Conservation (phyloP, 352 stramenopile genomes). For the Phytophthora melonis region DNA sequence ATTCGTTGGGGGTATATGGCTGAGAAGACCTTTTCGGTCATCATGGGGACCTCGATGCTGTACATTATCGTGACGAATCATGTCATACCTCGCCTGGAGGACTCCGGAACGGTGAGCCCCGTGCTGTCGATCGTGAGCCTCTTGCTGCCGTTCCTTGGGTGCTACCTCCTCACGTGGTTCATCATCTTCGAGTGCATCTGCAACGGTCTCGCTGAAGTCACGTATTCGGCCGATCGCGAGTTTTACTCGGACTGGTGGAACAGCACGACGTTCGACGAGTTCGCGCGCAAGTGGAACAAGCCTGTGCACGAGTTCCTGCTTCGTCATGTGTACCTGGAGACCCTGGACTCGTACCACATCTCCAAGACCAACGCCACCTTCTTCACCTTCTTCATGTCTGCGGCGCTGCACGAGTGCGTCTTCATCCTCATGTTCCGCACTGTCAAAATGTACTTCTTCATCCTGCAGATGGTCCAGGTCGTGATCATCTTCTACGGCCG, state of each 20-base stretch:
- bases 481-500: constrained; percentile 90
- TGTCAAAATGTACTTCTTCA: constrained; percentile 93
- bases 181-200: constrained; percentile 97
- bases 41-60: constrained; percentile 83
- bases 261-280: constrained; percentile 92
- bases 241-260: constrained; percentile 99
- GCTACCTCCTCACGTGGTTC: constrained; percentile 97
- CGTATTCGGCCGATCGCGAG: constrained; percentile 88
- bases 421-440: constrained; percentile 96
- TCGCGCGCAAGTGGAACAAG: constrained; percentile 97
- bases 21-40: constrained; percentile 82
- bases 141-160: constrained; percentile 93
- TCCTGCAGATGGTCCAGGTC: constrained; percentile 96
- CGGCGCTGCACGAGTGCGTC: constrained; percentile 95
- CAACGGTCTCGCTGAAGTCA: constrained; percentile 96
- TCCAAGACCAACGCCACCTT: constrained; percentile 82
- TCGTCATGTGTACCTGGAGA: constrained; percentile 87
- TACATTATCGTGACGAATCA: constrained; percentile 93
- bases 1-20: constrained; percentile 90
- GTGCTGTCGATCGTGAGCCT: constrained; percentile 82
- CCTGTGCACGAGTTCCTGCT: constrained; percentile 96
- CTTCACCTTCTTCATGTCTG: constrained; percentile 95
- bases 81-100: constrained; percentile 85
- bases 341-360: constrained; percentile 76
- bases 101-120: constrained; percentile 64